A percentile compares a stretch with the other conserved stretches of the same genome.
phyloP scores from a whole-genome alignment of 1,284 basidiomycete species.

The Cerrena zonata region DNA sequence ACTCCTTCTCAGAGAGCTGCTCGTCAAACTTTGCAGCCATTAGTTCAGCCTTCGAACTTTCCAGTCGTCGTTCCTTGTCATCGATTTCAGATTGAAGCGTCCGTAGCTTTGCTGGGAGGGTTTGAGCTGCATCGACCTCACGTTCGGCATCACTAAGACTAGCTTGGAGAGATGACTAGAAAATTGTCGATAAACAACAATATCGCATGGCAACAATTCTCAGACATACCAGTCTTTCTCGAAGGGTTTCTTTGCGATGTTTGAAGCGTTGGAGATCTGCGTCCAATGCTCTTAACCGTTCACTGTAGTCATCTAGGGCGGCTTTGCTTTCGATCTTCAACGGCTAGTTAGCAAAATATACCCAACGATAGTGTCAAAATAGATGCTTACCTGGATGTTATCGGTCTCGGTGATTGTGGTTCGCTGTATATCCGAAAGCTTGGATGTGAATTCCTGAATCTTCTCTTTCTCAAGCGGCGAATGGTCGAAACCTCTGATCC shows the following conservation, averaged over 20 bases:
- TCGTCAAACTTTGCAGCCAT: constrained; percentile 63
- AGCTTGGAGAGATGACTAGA: constrained; percentile 17
- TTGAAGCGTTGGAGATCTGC: constrained; percentile 50
- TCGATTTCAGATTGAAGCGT: constrained; percentile 48
- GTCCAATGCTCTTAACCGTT: constrained; percentile 46
- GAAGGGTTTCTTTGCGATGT: constrained; percentile 44
- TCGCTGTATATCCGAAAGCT: constrained; percentile 53
- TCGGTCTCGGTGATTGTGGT: constrained; percentile 54
- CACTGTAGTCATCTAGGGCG: constrained; percentile 56
- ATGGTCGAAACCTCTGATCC: constrained; percentile 70
- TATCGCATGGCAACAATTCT: background rate
- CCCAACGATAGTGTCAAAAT: background rate
- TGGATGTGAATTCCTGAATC: constrained; percentile 63
- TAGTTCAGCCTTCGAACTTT: constrained; percentile 56
- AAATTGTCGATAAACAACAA: no score
- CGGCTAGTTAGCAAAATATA: background rate
- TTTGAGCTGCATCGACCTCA: constrained; percentile 22
- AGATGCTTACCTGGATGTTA: constrained; percentile 48
- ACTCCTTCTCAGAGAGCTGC: constrained; percentile 54
- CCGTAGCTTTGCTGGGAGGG: constrained; percentile 16
- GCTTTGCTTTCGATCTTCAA: constrained; percentile 37
- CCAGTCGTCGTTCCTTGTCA: constrained; percentile 57
- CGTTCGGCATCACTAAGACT: constrained; percentile 18
- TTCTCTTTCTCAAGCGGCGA: constrained; percentile 61
- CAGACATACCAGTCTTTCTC: constrained; percentile 61